phyloP scores from a whole-genome alignment of 805 yeast genomes.

The Yarrowia divulgata region DNA sequence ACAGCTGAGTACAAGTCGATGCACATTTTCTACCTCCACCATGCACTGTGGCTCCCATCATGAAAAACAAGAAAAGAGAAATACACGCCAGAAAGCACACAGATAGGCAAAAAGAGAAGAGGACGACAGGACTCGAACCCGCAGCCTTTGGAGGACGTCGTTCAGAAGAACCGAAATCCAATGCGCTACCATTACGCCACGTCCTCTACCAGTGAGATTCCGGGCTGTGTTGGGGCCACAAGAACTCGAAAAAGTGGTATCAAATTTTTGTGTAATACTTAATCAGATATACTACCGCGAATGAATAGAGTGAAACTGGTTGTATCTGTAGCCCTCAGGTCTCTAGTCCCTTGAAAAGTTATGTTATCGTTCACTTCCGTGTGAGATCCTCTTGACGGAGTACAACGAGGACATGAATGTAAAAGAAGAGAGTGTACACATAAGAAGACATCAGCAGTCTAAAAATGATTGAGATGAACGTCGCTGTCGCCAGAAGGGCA shows the following conservation, averaged over 20 bases:
- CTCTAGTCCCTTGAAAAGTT: too few relatives aligned
- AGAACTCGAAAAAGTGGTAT: neutral
- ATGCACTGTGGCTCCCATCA: neutral
- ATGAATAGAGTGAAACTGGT: too few relatives aligned
- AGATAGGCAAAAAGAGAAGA: conserved; percentile 6
- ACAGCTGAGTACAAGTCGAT: neutral
- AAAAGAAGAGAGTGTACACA: too few relatives aligned
- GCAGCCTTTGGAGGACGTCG: conserved; percentile 36
- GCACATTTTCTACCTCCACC: neutral
- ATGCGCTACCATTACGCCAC: conserved; percentile 35
- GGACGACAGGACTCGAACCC: conserved; percentile 34
- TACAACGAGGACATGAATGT: too few relatives aligned
- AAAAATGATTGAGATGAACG: too few relatives aligned
- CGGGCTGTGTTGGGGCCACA: neutral
- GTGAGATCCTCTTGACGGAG: too few relatives aligned
- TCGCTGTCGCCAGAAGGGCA: too few relatives aligned
- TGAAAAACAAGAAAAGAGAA: neutral
- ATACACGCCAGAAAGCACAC: neutral
- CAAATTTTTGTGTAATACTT: neutral
- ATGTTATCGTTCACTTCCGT: too few relatives aligned
- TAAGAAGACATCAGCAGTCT: too few relatives aligned
- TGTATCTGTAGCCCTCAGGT: too few relatives aligned
- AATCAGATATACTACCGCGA: too few relatives aligned
- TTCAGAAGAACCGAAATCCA: conserved; percentile 30
- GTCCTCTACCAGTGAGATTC: conserved; percentile 6